Evolutionary conservation across 2,329 filamentous ascomycete genomes (phyloP), one percentile per base, ranked within the genome.

Genomic region (Periglandula ipomoeae): DNA sequence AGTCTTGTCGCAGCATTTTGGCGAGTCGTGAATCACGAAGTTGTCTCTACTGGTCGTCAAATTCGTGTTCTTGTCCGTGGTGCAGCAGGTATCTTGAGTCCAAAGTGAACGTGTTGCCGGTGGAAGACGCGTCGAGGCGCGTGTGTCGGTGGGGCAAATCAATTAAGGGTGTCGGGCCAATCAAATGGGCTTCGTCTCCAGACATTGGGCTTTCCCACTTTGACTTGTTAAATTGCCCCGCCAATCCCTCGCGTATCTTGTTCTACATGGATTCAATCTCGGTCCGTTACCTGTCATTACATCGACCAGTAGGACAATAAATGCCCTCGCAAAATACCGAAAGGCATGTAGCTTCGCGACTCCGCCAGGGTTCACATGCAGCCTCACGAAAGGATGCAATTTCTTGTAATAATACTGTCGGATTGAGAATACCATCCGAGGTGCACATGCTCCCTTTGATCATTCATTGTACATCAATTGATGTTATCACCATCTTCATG

Each of bases 1-100:
- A 68, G 54, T 74, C 70, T 58, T 75, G 70, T 52, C 72, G 67
- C 57, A 75, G 63, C 75, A 78, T 78, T 23, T 51, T 64, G 59
- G n/a, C n/a, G 32, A 41, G 44, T 46, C 46, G 24, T 24, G 23
- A 13, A 22, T 19, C 6, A 3, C 17, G 17, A 11, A 39, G 1
- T 8, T 10, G n/a, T 23, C 7, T 19, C 17, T 13, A 19, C 8
- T 11, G 20, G 37, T 20, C 20, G 8, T 13, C 5, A 5, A 19
- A 22, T 23, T 23, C 17, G 19, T 20, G n/a, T 39, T 19, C 11
- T 39, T 19, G 19, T 11, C 37, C 9, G 20, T 11, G 32, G 32
- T 1, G 19, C 11, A 20, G 37, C 19, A 20, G 22, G 35, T 42
- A 39, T 23, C 50, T 40, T 52, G 47, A 30, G 26, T 6, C 15